Base-by-base conservation (phyloP, 208 protist genomes). In the Trypanosoma theileri region DNA sequence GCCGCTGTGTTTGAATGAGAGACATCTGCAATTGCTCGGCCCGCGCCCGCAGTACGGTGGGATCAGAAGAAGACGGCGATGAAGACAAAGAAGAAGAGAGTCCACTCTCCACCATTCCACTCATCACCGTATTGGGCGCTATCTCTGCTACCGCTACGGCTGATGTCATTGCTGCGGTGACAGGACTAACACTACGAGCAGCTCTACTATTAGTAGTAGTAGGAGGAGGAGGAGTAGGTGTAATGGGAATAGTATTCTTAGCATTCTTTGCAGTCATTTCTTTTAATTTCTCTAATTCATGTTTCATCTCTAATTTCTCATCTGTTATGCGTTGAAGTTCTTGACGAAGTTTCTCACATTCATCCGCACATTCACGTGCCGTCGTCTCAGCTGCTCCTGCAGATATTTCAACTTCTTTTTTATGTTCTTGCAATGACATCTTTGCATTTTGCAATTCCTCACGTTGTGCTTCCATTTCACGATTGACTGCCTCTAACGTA, bases 1-100 rank as follows among this genome's bases (percentile, higher is more conserved):
- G 70, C 4, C 22, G 28, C n/a, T 75, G 61, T 16, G 63, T 40
- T 50, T 75, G 60, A 12, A 69, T 59, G 1, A 75, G 57, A 19
- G 63, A 66, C 26, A 60, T 55, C 45, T 60, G 55, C 56, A 70
- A 51, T 24, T 75, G 62, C 35, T 75, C 70, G 31, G 56, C 55
- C 50, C 46, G 61, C 0, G 63, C 55, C 4, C 26, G 44, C 40
- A 68, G 57, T 21, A 22, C 41, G 3, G 63, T 9, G 10, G 52
- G 26, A 26, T 40, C 58, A 8, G 68, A 24, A 26, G 45, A 54
- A 10, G 11, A 7, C n/a, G 1, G 1, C 0, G 6, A 35, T 8
- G 28, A 35, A 6, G 28, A 35, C 0, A 0, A 35, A 35, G 28
- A 35, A 6, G 28, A 35, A 6, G 28, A 35, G 4, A 1, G 28